These are phyloP conservation scores for Lachancea waltii DNA, from an alignment of 805 yeast genomes.

Conservation along the genomic window DNA sequence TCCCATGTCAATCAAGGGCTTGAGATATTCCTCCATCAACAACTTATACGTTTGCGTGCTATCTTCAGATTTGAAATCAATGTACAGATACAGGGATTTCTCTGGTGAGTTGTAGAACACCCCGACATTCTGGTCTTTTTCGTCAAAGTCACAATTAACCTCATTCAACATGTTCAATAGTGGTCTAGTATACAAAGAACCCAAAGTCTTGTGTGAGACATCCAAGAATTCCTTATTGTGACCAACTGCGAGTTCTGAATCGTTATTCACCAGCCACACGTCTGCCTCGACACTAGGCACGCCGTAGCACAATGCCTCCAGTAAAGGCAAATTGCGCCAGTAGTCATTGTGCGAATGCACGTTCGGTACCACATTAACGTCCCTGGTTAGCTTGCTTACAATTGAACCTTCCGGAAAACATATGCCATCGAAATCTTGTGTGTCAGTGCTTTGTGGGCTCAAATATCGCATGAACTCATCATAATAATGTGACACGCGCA, in stretches of 20 bases:
- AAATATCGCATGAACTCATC: constrained; percentile 14
- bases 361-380: constrained; percentile 18
- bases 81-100: constrained; percentile 51
- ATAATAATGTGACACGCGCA: constrained; percentile 15
- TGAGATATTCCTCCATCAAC: constrained; percentile 39
- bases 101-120: constrained; percentile 40
- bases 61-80: constrained; percentile 56
- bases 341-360: constrained; percentile 69
- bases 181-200: constrained; percentile 47
- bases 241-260: constrained; percentile 50
- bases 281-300: constrained; percentile 61
- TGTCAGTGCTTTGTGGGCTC: constrained; percentile 1
- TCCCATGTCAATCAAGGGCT: constrained; percentile 40
- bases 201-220: constrained; percentile 39
- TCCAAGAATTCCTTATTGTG: constrained; percentile 47
- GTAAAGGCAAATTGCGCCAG: constrained; percentile 52
- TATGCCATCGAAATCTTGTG: not conserved
- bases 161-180: constrained; percentile 41
- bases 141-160: constrained; percentile 35
- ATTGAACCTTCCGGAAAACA: constrained; percentile 16
- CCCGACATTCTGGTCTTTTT: constrained; percentile 20
- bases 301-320: constrained; percentile 50
- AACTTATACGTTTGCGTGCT: constrained; percentile 38
- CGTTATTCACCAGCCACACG: constrained; percentile 42
- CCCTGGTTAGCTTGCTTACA: constrained; percentile 21